Conservation (phyloP, 192 early-diverging fungal genomes). For the Pilobolus umbonatus region DNA sequence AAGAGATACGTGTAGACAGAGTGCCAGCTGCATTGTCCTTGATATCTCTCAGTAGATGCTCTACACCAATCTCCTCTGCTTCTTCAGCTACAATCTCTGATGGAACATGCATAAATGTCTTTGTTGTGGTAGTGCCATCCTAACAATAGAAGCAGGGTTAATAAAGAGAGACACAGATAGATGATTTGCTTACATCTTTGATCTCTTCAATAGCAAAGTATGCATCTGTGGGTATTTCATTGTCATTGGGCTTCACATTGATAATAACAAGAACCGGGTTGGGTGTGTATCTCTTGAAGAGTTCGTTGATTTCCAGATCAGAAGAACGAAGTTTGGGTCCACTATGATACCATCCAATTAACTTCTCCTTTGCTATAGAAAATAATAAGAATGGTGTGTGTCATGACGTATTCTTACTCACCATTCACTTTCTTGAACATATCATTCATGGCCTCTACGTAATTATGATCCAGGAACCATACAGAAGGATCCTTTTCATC, state of each 20-base stretch:
- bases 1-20: constrained; percentile 86
- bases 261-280: constrained; percentile 98
- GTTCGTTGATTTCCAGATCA: constrained; percentile 96
- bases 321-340: constrained; percentile 95
- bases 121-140: constrained; percentile 96
- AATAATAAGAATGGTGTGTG: background rate
- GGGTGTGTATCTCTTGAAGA: constrained; percentile 92
- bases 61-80: constrained; percentile 99
- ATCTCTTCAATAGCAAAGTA: constrained; percentile 98
- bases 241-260: constrained; percentile 90
- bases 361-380: constrained; percentile 78
- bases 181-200: constrained; percentile 71
- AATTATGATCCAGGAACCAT: constrained; percentile 99
- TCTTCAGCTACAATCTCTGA: constrained; percentile 97
- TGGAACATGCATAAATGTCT: constrained; percentile 95
- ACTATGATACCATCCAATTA: constrained; percentile 99
- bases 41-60: constrained; percentile 96
- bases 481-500: constrained; percentile 97
- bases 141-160: constrained; percentile 38
- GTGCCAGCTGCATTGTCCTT: constrained; percentile 97
- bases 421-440: constrained; percentile 99
- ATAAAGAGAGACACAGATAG: no score
- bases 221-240: constrained; percentile 94
- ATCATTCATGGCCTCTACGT: constrained; percentile 98
- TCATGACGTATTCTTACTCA: constrained; percentile 32